These are phyloP conservation scores for Neophaeococcomyces aloes DNA, from an alignment of 2,329 filamentous ascomycete genomes.

Conservation along the genomic window DNA sequence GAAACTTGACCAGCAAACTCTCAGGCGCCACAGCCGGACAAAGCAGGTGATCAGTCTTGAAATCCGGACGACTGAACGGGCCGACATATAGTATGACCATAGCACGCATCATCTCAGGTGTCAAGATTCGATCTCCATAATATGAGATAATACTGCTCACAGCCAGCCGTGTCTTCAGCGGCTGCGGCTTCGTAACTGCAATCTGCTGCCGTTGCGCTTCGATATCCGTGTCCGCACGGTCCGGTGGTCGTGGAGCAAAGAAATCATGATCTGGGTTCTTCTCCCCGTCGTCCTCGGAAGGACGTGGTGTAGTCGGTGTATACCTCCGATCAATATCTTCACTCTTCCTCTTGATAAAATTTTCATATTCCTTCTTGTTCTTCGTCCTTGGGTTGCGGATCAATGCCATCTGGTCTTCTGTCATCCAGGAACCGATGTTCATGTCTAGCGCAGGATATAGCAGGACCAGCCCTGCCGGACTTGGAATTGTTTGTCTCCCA, in stretches of 20 bases:
- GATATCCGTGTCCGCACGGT: conserved; percentile 21
- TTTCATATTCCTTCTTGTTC: conserved; percentile 48
- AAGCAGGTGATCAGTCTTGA: conserved; percentile 79
- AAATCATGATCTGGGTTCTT: conserved; percentile 20
- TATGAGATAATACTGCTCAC: conserved; percentile 98
- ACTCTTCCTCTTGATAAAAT: conserved; percentile 71
- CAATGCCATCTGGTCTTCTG: conserved; percentile 89
- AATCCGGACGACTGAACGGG: conserved; percentile 84
- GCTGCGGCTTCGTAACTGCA: conserved; percentile 32
- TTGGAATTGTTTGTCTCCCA: conserved; percentile 51
- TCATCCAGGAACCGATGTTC: conserved; percentile 99
- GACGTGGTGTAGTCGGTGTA: conserved; percentile 69
- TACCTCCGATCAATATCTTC: conserved; percentile 55
- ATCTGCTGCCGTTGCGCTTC: conserved; percentile 29
- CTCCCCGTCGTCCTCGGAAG: conserved; percentile 58
- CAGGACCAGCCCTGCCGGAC: conserved; percentile 70
- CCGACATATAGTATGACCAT: conserved; percentile 99
- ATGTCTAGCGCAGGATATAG: conserved; percentile 88
- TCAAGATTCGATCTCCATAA: conserved; percentile 88
- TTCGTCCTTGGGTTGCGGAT: conserved; percentile 63
- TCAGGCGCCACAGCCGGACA: conserved; percentile 86
- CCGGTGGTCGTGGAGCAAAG: conserved; percentile 23
- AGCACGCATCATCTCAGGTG: conserved; percentile 95
- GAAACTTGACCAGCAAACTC: conserved; percentile 69
- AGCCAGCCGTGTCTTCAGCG: conserved; percentile 72